These are phyloP conservation scores for Linderniella brevidens DNA, from an alignment of 257 asterid genomes.

Conservation along the genomic window DNA sequence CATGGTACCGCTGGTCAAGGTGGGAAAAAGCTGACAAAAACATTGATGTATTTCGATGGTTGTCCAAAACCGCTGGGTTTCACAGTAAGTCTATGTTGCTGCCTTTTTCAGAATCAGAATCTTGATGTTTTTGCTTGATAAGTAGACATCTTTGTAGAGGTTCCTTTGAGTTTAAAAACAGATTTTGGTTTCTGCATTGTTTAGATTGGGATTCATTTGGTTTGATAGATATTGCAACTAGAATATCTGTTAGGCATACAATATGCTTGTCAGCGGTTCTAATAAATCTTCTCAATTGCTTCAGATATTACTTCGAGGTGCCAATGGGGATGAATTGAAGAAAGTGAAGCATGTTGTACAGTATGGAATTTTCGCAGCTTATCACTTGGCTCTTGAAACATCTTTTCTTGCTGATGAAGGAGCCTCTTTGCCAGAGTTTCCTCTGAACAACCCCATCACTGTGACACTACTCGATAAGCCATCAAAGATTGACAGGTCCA, in stretches of 20 bases:
- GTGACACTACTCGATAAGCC: conserved; percentile 44
- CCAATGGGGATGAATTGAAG: conserved; percentile 47
- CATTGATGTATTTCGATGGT: conserved; percentile 91
- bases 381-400: conserved; percentile 60
- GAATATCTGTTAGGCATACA: no score
- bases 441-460: conserved; percentile 31
- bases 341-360: conserved; percentile 61
- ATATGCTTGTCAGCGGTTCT: neutral
- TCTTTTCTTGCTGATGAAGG: conserved; percentile 81
- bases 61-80: conserved; percentile 95
- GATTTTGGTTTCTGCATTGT: no score
- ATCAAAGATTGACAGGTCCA: conserved; percentile 37
- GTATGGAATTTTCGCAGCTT: conserved; percentile 63
- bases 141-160: neutral
- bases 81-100: conserved; percentile 30
- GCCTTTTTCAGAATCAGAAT: neutral
- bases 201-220: no score
- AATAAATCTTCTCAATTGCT: conserved; percentile 4
- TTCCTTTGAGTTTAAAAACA: no score
- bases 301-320: conserved; percentile 62
- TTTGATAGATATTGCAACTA: no score
- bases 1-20: conserved; percentile 54
- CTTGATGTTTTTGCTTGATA: conserved; percentile 7
- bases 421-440: conserved; percentile 52
- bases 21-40: conserved; percentile 68